A percentile compares a stretch with the other conserved stretches of the same genome.
These are phyloP conservation scores for Lunularia cruciata DNA, from an alignment of 225 moss, liverwort and hornwort species.

Conservation along the genomic window DNA sequence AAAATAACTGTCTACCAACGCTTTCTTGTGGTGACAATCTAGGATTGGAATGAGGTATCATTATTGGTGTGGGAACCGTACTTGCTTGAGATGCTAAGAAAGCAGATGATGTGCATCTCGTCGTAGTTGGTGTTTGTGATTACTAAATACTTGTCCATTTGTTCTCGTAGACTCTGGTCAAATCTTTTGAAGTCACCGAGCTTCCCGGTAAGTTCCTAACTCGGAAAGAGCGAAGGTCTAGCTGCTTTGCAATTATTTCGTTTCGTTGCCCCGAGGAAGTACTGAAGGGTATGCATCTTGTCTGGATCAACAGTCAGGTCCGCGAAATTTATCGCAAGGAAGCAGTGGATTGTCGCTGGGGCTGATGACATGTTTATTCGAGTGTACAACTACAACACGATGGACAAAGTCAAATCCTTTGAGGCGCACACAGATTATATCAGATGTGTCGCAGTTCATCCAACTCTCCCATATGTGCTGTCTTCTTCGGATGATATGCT, in stretches of 20 bases:
- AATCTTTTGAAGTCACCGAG: slow-evolving; percentile 96
- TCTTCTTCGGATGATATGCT: slow-evolving; percentile 99
- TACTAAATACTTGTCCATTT: neutral
- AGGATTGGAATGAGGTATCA: no score
- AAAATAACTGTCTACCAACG: no score
- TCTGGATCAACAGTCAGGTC: slow-evolving; percentile 66
- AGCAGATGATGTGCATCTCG: neutral
- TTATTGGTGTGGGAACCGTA: no score
- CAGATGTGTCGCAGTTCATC: slow-evolving; percentile 90
- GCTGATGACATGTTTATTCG: slow-evolving; percentile 92
- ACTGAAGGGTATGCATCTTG: neutral
- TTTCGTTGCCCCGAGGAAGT: neutral
- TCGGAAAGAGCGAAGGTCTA: neutral
- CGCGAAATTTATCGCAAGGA: slow-evolving; percentile 93
- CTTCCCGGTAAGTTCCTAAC: slow-evolving; percentile 61
- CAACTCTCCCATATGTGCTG: slow-evolving; percentile 90
- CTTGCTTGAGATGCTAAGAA: neutral
- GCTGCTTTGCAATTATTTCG: neutral
- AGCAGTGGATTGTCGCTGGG: slow-evolving; percentile 97
- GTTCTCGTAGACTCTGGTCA: slow-evolving; percentile 74
- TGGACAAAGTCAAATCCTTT: slow-evolving; percentile 98
- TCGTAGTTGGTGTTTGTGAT: neutral
- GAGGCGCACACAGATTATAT: slow-evolving; percentile 99
- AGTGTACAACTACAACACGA: slow-evolving; percentile 97
- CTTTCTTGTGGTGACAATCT: no score